Conservation (phyloP, 768 basidiomycete species). For the Trametes meyenii region DNA sequence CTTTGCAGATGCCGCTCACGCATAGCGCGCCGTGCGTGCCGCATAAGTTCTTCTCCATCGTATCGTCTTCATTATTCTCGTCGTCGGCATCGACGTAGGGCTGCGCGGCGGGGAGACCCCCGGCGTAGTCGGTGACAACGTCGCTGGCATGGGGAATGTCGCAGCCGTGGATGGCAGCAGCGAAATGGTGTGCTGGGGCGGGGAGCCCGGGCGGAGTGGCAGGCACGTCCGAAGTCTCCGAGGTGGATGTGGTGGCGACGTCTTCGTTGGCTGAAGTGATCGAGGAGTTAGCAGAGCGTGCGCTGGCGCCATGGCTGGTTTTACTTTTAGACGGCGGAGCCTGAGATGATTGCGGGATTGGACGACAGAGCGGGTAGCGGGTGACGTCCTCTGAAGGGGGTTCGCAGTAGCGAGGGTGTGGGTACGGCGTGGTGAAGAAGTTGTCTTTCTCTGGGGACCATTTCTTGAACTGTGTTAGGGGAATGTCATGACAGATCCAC, state of each 20-base stretch:
- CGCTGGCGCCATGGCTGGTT: not conserved
- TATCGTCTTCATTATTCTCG: not conserved
- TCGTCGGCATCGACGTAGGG: not conserved
- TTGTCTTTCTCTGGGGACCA: conserved; percentile 22
- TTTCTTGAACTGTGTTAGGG: conserved; percentile 43
- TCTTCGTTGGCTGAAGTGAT: not conserved
- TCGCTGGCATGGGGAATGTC: conserved; percentile 3
- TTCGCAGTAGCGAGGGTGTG: conserved; percentile 40
- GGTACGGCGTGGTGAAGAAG: conserved; percentile 43
- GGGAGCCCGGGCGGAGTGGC: conserved; percentile 29
- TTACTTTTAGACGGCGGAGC: not conserved
- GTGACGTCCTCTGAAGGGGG: conserved; percentile 45
- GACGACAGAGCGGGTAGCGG: conserved; percentile 42
- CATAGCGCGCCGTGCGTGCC: conserved; percentile 14
- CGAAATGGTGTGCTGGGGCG: conserved; percentile 35
- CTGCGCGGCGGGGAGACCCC: not conserved
- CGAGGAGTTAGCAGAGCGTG: not conserved
- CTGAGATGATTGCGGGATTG: conserved; percentile 37
- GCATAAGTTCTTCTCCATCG: conserved; percentile 4
- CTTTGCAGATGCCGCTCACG: conserved; percentile 16
- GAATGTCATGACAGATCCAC: conserved; percentile 48
- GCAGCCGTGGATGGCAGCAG: conserved; percentile 14
- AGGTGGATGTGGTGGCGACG: not conserved
- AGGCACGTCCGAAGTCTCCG: conserved; percentile 5
- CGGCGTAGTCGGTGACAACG: not conserved